These are phyloP conservation scores for Fusarium napiforme DNA, from an alignment of 2,329 filamentous ascomycete species.

Conservation along the genomic window DNA sequence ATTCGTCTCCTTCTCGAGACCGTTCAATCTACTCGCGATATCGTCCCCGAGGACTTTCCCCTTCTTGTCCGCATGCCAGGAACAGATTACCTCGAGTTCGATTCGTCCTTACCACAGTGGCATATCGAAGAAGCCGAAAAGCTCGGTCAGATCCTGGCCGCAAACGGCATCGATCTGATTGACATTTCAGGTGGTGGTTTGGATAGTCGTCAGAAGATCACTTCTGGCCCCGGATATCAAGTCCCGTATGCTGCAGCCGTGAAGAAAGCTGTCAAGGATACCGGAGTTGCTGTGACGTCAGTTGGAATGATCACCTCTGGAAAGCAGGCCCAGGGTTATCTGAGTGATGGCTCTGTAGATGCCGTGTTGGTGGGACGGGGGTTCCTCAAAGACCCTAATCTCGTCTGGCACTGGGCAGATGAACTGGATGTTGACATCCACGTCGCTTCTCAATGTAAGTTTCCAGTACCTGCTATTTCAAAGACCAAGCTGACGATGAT, in stretches of 20 bases:
- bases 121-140: conserved; percentile 69
- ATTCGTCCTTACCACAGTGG: conserved; percentile 68
- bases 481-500: not conserved
- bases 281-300: conserved; percentile 50
- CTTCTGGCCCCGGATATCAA: conserved; percentile 73
- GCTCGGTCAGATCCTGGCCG: conserved; percentile 70
- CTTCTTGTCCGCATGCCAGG: conserved; percentile 76
- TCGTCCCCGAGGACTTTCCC: conserved; percentile 53
- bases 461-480: not conserved
- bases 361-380: conserved; percentile 58
- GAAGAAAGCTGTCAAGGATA: conserved; percentile 75
- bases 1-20: conserved; percentile 59
- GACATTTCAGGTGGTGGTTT: conserved; percentile 76
- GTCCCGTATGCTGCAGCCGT: conserved; percentile 72
- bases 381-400: conserved; percentile 66
- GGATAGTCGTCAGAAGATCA: conserved; percentile 67
- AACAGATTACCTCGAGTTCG: conserved; percentile 76
- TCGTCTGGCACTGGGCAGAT: conserved; percentile 64
- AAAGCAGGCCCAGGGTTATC: conserved; percentile 57
- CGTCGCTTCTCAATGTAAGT: conserved; percentile 52
- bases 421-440: conserved; percentile 60
- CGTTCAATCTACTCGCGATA: conserved; percentile 44
- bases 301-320: conserved; percentile 59
- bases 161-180: conserved; percentile 75
- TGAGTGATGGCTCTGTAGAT: conserved; percentile 59